Evolutionary conservation across 2,329 filamentous ascomycete genomes (phyloP).

Genomic region (Lecanicillium sp.): DNA sequence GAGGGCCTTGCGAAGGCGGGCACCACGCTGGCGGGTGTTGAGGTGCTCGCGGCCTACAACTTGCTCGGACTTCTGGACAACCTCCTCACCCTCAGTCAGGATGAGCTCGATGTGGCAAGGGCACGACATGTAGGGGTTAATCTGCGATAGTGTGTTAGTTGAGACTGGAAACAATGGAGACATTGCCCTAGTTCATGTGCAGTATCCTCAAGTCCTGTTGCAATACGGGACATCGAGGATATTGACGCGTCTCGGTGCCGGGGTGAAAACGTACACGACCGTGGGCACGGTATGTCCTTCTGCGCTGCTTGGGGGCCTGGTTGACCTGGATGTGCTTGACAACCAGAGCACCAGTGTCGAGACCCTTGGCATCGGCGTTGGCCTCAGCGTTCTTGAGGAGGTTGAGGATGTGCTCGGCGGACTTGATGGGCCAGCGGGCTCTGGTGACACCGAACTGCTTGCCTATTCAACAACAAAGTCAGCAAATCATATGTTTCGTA

Average conservation of each 20-base stretch:
- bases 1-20: constrained; percentile 55
- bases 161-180: too few relatives aligned
- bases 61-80: constrained; percentile 91
- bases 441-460: constrained; percentile 98
- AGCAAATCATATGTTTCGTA: constrained; percentile 11
- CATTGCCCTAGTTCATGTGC: too few relatives aligned
- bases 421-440: constrained; percentile 99
- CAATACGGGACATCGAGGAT: too few relatives aligned
- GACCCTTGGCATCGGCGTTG: constrained; percentile 94
- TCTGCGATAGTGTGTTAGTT: constrained; percentile 48
- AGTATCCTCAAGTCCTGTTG: too few relatives aligned
- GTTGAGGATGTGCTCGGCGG: constrained; percentile 92
- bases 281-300: constrained; percentile 99
- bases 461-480: constrained; percentile 48
- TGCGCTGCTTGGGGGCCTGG: constrained; percentile 98
- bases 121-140: constrained; percentile 99
- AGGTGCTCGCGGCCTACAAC: constrained; percentile 60
- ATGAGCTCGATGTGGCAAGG: constrained; percentile 99
- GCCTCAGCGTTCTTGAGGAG: constrained; percentile 97
- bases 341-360: constrained; percentile 93
- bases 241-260: not conserved
- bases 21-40: constrained; percentile 86
- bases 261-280: constrained; percentile 74
- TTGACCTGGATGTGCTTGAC: constrained; percentile 99
- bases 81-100: constrained; percentile 95